Conservation (phyloP, 1,139 yeast genomes). For the Diutina catenulata region DNA sequence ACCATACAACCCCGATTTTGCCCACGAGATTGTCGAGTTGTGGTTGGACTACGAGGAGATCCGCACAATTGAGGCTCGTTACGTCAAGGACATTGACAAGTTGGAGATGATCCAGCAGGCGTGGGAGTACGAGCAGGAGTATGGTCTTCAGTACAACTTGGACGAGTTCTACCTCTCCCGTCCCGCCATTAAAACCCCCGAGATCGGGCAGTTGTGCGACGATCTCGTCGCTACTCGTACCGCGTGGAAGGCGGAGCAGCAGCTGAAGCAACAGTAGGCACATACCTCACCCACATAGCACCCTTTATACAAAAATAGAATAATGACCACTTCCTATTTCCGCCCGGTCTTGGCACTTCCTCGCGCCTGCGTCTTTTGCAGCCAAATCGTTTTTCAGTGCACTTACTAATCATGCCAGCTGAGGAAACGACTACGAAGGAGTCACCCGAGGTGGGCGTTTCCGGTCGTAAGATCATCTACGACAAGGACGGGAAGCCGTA, state of each 20-base stretch:
- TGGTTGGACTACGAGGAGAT: slow-evolving; percentile 92
- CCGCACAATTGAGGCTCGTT: slow-evolving; percentile 70
- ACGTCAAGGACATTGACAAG: slow-evolving; percentile 91
- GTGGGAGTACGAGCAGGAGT: slow-evolving; percentile 72
- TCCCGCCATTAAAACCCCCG: slow-evolving; percentile 54
- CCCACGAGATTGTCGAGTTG: slow-evolving; percentile 54
- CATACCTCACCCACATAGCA: too few relatives aligned
- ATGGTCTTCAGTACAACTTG: slow-evolving; percentile 44
- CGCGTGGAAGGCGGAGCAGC: not conserved
- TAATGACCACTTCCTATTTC: not conserved
- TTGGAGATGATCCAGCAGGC: slow-evolving; percentile 86
- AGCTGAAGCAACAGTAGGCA: too few relatives aligned
- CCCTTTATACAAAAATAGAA: too few relatives aligned
- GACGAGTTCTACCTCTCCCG: slow-evolving; percentile 61
- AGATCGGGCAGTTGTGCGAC: slow-evolving; percentile 61
- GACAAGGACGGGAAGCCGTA: slow-evolving; percentile 90
- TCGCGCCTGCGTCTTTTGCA: not conserved
- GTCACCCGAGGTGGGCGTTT: slow-evolving; percentile 34
- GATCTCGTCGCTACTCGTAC: slow-evolving; percentile 30
- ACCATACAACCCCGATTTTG: slow-evolving; percentile 53
- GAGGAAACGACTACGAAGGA: not conserved
- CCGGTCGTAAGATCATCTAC: slow-evolving; percentile 62
- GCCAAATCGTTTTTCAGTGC: not conserved
- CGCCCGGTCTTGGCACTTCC: too few relatives aligned
- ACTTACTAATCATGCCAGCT: not conserved